phyloP scores from a whole-genome alignment of 495 filamentous ascomycete species.

The Podospora anserina region DNA sequence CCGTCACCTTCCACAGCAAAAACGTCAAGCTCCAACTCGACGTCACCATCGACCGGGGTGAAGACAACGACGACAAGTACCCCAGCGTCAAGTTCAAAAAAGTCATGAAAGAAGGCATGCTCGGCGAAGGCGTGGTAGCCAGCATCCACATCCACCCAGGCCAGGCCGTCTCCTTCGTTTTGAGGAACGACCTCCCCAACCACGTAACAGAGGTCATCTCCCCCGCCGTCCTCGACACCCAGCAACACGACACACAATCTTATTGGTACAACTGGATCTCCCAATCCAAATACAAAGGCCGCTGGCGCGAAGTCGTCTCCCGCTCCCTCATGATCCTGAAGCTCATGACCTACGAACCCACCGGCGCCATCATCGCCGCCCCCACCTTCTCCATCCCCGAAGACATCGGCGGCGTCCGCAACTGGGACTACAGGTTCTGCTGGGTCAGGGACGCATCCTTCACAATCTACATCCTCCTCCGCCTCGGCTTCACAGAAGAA shows the following conservation, averaged over 20 bases:
- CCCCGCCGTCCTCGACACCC: slow-evolving; percentile 49
- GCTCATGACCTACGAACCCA: slow-evolving; percentile 62
- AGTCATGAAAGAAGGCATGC: slow-evolving; percentile 48
- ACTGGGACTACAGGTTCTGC: slow-evolving; percentile 74
- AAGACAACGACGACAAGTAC: slow-evolving; percentile 44
- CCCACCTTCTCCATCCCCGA: slow-evolving; percentile 66
- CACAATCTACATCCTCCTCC: slow-evolving; percentile 70
- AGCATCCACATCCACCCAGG: slow-evolving; percentile 57
- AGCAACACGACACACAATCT: slow-evolving; percentile 62
- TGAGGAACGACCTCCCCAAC: slow-evolving; percentile 54
- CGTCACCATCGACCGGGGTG: slow-evolving; percentile 58
- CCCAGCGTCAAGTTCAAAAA: slow-evolving; percentile 52
- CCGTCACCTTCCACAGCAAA: slow-evolving; percentile 58
- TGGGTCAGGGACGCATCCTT: slow-evolving; percentile 75
- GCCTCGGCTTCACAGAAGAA: slow-evolving; percentile 69
- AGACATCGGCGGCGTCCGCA: slow-evolving; percentile 65
- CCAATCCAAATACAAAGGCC: slow-evolving; percentile 64
- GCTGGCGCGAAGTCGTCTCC: slow-evolving; percentile 64
- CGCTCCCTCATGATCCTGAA: slow-evolving; percentile 69
- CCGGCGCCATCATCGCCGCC: slow-evolving; percentile 48
- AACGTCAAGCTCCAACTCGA: slow-evolving; percentile 59
- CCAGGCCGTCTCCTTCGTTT: slow-evolving; percentile 63
- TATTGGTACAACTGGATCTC: slow-evolving; percentile 72
- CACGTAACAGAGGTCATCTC: slow-evolving; percentile 54
- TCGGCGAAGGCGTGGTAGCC: slow-evolving; percentile 59